phyloP scores from a whole-genome alignment of 179 eudicot species.

The Beta lomatogona region DNA sequence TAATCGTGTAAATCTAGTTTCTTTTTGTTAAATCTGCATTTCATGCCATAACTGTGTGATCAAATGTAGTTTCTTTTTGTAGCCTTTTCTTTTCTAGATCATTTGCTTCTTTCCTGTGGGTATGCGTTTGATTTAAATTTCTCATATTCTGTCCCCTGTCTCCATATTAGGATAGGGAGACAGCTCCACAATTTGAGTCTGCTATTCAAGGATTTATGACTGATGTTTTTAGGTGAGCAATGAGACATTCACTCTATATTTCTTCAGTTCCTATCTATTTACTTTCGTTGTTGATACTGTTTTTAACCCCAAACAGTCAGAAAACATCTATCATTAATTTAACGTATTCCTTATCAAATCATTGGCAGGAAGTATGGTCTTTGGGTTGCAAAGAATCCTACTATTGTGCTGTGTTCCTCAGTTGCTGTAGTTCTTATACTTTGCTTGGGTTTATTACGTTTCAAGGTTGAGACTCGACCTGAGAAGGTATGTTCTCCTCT shows the following conservation, averaged over 20 bases:
- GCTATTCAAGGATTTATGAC: constrained; percentile 82
- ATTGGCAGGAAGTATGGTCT: constrained; percentile 83
- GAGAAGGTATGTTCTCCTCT: constrained; percentile 65
- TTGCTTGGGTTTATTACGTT: constrained; percentile 79
- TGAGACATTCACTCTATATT: constrained; percentile 10
- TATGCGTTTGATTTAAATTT: too few species aligned
- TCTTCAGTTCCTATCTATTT: background rate
- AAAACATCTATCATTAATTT: constrained; percentile 20
- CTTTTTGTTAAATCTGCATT: background rate
- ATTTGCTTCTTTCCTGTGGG: background rate
- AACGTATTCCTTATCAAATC: constrained; percentile 14
- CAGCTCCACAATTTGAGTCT: constrained; percentile 56
- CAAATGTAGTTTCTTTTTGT: background rate
- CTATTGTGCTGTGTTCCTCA: constrained; percentile 70
- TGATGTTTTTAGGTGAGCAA: constrained; percentile 68
- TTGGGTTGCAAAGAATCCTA: constrained; percentile 94
- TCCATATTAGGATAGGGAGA: constrained; percentile 46
- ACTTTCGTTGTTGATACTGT: background rate
- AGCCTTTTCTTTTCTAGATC: background rate
- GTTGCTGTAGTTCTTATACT: constrained; percentile 67
- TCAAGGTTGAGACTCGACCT: constrained; percentile 93
- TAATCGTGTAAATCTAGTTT: too few species aligned
- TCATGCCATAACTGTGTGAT: background rate
- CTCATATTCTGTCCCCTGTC: background rate
- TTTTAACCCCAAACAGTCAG: constrained; percentile 9